Evolutionary conservation across 306 rosid species (phyloP).

Genomic region (Trifolium repens): DNA sequence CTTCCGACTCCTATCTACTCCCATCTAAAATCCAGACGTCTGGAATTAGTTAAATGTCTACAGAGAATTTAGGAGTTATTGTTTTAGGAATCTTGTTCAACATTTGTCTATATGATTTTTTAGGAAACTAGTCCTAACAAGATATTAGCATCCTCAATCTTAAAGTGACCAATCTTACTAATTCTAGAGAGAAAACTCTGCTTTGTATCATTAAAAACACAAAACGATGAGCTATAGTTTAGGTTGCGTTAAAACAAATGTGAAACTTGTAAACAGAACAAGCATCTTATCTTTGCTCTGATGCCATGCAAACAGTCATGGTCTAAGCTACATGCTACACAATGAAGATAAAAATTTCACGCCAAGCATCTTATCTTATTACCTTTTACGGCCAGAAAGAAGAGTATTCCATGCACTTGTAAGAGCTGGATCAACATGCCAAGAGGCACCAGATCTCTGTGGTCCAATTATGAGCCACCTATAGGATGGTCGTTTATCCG

Average conservation of each 20-base stretch:
- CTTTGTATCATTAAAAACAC: conserved; percentile 4
- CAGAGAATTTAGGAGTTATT: conserved; percentile 20
- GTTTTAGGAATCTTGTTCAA: conserved; percentile 23
- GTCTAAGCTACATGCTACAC: conserved; percentile 22
- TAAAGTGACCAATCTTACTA: conserved; percentile 31
- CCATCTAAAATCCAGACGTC: conserved; percentile 5
- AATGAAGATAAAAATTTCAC: conserved; percentile 22
- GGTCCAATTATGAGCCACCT: conserved; percentile 98
- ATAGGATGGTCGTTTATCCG: conserved; percentile 85
- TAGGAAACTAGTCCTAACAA: conserved; percentile 10
- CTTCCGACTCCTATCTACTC: neutral
- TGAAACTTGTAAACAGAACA: conserved; percentile 27
- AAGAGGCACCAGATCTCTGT: conserved; percentile 97
- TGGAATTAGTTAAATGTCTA: conserved; percentile 8
- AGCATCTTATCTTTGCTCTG: conserved; percentile 15
- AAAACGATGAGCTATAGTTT: conserved; percentile 13
- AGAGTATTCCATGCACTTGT: conserved; percentile 99
- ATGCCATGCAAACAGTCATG: conserved; percentile 28
- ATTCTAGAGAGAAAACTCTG: conserved; percentile 26
- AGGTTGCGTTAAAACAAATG: conserved; percentile 32
- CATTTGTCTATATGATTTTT: conserved; percentile 13
- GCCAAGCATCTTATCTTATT: conserved; percentile 32
- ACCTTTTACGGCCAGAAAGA: conserved; percentile 93
- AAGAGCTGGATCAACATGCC: conserved; percentile 99
- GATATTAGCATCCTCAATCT: conserved; percentile 15